Conservation (phyloP, 192 early-diverging fungal species). For the Radiomyces spectabilis region DNA sequence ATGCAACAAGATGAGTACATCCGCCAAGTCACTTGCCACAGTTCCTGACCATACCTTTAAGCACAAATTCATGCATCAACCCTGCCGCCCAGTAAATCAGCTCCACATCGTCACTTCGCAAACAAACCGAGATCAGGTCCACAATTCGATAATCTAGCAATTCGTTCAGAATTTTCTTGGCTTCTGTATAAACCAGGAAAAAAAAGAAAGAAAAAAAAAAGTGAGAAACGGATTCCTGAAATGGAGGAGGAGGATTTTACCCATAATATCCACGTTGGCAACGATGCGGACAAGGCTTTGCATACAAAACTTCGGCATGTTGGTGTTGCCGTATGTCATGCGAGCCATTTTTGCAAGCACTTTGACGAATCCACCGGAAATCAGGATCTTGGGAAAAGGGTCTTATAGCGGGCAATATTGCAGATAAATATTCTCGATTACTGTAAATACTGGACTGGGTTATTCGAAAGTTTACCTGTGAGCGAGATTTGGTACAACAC, state of each 20-base stretch:
- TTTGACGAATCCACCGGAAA: conserved; percentile 45
- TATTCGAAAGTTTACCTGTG: conserved; percentile 36
- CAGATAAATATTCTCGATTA: neutral
- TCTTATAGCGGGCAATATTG: too few species aligned
- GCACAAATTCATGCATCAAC: conserved; percentile 70
- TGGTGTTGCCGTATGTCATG: conserved; percentile 75
- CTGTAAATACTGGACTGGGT: neutral
- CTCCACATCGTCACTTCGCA: conserved; percentile 71
- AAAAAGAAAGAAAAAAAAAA: conserved; percentile 12
- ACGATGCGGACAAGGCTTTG: conserved; percentile 68
- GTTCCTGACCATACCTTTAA: conserved; percentile 37
- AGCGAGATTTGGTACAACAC: conserved; percentile 66
- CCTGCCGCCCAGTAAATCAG: conserved; percentile 73
- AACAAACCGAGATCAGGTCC: conserved; percentile 54
- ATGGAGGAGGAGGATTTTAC: neutral
- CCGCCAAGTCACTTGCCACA: neutral
- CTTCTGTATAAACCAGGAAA: conserved; percentile 28
- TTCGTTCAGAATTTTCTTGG: conserved; percentile 38
- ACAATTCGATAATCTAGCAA: conserved; percentile 61
- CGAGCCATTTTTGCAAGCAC: conserved; percentile 60
- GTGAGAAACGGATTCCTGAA: neutral
- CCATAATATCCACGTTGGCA: conserved; percentile 40
- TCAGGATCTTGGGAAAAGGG: conserved; percentile 39
- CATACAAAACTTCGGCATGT: conserved; percentile 76
- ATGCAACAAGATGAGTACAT: neutral